Percentiles rank a stretch among this genome's conserved stretches.
phyloP scores from a whole-genome alignment of 352 stramenopile genomes.

The Phytophthora podocarpi region DNA sequence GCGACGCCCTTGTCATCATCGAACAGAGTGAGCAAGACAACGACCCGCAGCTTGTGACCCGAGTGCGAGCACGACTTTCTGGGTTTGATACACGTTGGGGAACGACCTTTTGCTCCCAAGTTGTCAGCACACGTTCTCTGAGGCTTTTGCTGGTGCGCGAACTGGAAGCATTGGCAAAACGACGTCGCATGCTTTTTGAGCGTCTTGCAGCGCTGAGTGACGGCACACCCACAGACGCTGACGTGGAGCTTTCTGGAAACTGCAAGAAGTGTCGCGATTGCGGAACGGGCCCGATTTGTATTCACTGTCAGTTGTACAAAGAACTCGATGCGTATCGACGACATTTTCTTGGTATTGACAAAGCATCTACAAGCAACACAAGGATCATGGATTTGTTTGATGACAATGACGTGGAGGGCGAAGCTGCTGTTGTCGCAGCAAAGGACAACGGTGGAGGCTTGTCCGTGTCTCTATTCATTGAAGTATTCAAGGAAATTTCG shows the following conservation, averaged over 20 bases:
- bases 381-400: slow-evolving; percentile 17
- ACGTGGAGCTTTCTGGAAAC: slow-evolving; percentile 72
- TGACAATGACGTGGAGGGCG: slow-evolving; percentile 16
- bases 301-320: slow-evolving; percentile 70
- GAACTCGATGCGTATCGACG: slow-evolving; percentile 61
- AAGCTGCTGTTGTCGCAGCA: background rate
- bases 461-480: slow-evolving; percentile 48
- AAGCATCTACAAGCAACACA: slow-evolving; percentile 18
- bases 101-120: slow-evolving; percentile 45
- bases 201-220: slow-evolving; percentile 53
- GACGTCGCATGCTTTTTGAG: slow-evolving; percentile 33
- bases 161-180: slow-evolving; percentile 46
- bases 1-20: slow-evolving; percentile 42
- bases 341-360: slow-evolving; percentile 64
- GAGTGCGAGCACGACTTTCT: slow-evolving; percentile 50
- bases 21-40: slow-evolving; percentile 26
- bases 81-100: slow-evolving; percentile 56
- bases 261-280: slow-evolving; percentile 65
- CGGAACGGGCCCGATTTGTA: slow-evolving; percentile 59
- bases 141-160: slow-evolving; percentile 59
- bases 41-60: slow-evolving; percentile 38
- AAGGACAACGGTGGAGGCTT: slow-evolving; percentile 2
- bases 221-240: slow-evolving; percentile 36
- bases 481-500: slow-evolving; percentile 67
- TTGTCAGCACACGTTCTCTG: slow-evolving; percentile 52